These are phyloP conservation scores for Umbelopsis ramanniana DNA, from an alignment of 192 early-diverging fungal genomes.

Conservation along the genomic window DNA sequence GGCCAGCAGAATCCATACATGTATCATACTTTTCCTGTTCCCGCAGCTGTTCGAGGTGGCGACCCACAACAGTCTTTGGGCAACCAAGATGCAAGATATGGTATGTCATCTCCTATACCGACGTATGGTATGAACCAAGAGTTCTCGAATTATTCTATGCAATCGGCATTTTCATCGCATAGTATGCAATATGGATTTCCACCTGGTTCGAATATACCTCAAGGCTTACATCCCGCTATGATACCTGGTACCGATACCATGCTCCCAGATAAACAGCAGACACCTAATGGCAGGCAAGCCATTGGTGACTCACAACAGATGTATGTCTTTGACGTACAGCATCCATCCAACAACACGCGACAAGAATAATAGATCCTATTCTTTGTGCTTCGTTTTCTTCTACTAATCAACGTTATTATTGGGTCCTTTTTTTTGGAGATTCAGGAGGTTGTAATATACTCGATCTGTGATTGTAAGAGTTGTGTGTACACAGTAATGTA, in stretches of 20 bases:
- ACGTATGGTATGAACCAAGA: constrained; percentile 14
- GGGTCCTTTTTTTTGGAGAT: neutral
- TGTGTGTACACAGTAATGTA: no score
- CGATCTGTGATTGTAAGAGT: no score
- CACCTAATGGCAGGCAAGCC: constrained; percentile 1
- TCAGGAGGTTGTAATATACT: no score
- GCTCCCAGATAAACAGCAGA: constrained; percentile 6
- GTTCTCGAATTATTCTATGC: constrained; percentile 3
- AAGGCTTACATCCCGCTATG: constrained; percentile 16
- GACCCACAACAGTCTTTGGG: neutral
- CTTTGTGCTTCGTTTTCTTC: neutral
- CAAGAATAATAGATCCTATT: neutral
- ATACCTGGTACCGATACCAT: constrained; percentile 15
- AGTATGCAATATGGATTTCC: constrained; percentile 6
- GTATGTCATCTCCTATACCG: constrained; percentile 8
- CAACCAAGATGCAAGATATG: constrained; percentile 16
- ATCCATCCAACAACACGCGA: neutral
- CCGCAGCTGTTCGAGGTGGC: neutral
- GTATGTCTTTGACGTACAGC: constrained; percentile 19
- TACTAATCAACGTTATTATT: neutral
- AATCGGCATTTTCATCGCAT: constrained; percentile 11
- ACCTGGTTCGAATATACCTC: constrained; percentile 18
- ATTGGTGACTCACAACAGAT: neutral
- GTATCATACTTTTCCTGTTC: constrained; percentile 19
- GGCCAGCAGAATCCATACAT: constrained; percentile 13